Evolutionary conservation across 768 basidiomycete species (phyloP).

Genomic region (Tulasnella sp.): DNA sequence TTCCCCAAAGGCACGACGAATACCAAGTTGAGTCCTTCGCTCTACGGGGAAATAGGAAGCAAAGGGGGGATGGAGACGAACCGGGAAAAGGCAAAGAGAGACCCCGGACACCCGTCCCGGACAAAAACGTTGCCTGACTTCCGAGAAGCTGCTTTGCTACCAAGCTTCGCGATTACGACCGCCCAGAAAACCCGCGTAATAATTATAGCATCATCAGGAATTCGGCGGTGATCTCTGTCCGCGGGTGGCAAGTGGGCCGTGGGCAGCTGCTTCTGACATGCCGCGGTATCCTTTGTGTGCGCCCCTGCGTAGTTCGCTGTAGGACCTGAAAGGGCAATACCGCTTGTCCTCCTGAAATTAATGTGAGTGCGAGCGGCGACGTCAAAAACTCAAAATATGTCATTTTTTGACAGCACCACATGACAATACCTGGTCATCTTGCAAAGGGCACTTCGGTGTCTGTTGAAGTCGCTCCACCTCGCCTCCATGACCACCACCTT

Average conservation of each 20-base stretch:
- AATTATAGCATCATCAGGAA: neutral
- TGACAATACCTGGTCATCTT: too few species aligned
- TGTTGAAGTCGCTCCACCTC: neutral
- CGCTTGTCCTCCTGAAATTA: neutral
- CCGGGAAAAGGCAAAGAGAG: neutral
- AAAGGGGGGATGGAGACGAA: neutral
- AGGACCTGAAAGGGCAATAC: neutral
- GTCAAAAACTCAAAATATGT: neutral
- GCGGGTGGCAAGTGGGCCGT: neutral
- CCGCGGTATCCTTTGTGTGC: conserved; percentile 1
- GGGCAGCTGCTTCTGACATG: neutral
- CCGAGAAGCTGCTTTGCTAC: neutral
- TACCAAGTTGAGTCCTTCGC: neutral
- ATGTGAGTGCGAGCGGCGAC: neutral
- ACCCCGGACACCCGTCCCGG: neutral
- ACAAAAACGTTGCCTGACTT: neutral
- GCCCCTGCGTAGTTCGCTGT: neutral
- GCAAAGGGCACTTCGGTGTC: too few species aligned
- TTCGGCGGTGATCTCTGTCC: neutral
- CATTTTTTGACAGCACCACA: neutral
- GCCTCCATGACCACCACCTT: neutral
- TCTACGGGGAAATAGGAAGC: neutral
- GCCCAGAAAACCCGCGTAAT: neutral
- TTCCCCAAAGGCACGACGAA: neutral
- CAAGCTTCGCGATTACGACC: neutral